A percentile compares a stretch with the other conserved stretches of the same genome.
Evolutionary conservation across 805 yeast species (phyloP).

Genomic region (Candida mattraensis): DNA sequence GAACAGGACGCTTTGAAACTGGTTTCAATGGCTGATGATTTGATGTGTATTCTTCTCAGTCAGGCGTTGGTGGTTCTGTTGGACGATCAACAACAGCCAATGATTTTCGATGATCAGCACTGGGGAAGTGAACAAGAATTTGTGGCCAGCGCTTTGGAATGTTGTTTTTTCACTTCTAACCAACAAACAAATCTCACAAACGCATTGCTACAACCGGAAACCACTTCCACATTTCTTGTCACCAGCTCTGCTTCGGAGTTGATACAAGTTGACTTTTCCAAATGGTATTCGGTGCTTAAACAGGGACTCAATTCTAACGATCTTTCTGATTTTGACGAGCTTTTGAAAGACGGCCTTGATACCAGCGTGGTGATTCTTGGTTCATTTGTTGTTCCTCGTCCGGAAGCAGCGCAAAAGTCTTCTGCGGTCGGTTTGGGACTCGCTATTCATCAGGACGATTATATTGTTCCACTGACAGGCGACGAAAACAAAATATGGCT

Average conservation of each 20-base stretch:
- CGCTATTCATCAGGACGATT: background rate
- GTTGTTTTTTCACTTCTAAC: slow-evolving; percentile 9
- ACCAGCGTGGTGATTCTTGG: slow-evolving; percentile 23
- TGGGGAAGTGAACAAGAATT: slow-evolving; percentile 6
- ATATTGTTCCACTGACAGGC: slow-evolving; percentile 9
- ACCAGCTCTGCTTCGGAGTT: slow-evolving; percentile 22
- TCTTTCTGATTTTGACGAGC: slow-evolving; percentile 15
- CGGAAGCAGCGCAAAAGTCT: background rate
- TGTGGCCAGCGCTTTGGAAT: slow-evolving; percentile 14
- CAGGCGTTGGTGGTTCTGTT: slow-evolving; percentile 22
- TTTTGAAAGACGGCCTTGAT: slow-evolving; percentile 20
- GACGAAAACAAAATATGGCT: slow-evolving; percentile 24
- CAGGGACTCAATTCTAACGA: slow-evolving; percentile 19
- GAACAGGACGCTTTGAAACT: slow-evolving; percentile 39
- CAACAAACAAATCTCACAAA: slow-evolving; percentile 3
- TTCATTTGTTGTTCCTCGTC: slow-evolving; percentile 11
- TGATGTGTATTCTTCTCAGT: slow-evolving; percentile 24
- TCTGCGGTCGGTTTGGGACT: background rate
- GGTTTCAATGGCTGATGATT: slow-evolving; percentile 26
- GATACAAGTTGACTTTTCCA: slow-evolving; percentile 28
- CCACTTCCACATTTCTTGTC: slow-evolving; percentile 20
- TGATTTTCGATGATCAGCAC: slow-evolving; percentile 25
- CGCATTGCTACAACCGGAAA: slow-evolving; percentile 23
- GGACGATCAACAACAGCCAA: slow-evolving; percentile 23
- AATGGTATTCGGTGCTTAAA: slow-evolving; percentile 26